These are phyloP conservation scores for Lablab purpureus DNA, from an alignment of 306 rosid genomes.

Conservation along the genomic window DNA sequence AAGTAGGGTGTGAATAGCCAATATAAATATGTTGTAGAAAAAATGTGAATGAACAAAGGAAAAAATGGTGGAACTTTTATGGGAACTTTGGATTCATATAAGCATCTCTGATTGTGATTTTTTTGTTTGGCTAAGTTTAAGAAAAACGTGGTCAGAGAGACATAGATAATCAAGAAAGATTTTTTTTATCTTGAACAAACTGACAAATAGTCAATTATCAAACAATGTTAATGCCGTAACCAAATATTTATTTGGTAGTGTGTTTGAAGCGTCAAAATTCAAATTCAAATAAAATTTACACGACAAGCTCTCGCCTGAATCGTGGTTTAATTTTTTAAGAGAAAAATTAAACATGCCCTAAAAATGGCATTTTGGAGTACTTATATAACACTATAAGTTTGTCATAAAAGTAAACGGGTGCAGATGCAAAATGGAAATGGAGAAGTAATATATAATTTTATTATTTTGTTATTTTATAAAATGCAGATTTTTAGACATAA, in stretches of 20 bases:
- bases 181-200: not conserved
- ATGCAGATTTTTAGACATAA: not conserved
- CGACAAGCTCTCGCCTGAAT: not conserved
- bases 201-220: not conserved
- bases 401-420: no score
- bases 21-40: conserved; percentile 20
- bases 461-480: no score
- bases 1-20: conserved; percentile 36
- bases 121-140: not conserved
- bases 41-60: not conserved
- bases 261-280: not conserved
- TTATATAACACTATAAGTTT: not conserved
- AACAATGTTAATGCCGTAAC: not conserved
- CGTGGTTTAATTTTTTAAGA: not conserved
- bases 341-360: not conserved
- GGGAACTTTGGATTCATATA: conserved; percentile 11
- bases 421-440: no score
- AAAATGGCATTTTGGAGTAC: not conserved
- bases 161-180: not conserved
- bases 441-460: no score
- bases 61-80: not conserved
- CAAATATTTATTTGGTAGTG: not conserved
- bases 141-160: not conserved
- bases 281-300: not conserved
- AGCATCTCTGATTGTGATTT: not conserved